These are phyloP conservation scores for Cladosporium sp. DNA, from an alignment of 2,329 filamentous ascomycete species.

Conservation along the genomic window DNA sequence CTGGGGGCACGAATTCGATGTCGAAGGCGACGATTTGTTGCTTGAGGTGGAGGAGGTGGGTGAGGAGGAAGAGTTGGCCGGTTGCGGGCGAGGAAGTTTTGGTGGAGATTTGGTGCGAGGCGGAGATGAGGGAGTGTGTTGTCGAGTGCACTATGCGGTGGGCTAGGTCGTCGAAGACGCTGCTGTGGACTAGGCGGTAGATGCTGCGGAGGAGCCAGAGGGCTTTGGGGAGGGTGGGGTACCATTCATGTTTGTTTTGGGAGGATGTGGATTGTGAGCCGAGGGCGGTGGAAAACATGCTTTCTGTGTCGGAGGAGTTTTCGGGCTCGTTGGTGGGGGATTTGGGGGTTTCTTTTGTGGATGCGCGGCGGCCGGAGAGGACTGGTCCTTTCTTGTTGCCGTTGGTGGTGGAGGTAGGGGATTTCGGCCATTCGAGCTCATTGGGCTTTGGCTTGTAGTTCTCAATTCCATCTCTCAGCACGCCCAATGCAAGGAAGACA, in stretches of 20 bases:
- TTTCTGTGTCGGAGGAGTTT: constrained; percentile 52
- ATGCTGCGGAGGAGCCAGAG: constrained; percentile 66
- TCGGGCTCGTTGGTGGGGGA: constrained; percentile 47
- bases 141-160: constrained; percentile 87
- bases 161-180: constrained; percentile 66
- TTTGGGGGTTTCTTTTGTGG: constrained; percentile 33
- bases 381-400: constrained; percentile 35
- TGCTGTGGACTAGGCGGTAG: constrained; percentile 64
- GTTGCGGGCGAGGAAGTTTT: constrained; percentile 60
- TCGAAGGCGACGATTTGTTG: constrained; percentile 95
- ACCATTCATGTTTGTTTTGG: constrained; percentile 43
- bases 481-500: constrained; percentile 59
- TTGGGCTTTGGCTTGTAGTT: constrained; percentile 60
- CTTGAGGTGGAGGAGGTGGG: constrained; percentile 90
- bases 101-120: constrained; percentile 60
- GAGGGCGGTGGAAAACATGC: constrained; percentile 24
- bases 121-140: constrained; percentile 73
- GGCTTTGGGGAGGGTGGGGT: constrained; percentile 62
- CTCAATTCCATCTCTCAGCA: constrained; percentile 63
- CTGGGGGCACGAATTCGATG: constrained; percentile 69
- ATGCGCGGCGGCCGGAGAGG: constrained; percentile 48
- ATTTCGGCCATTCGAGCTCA: constrained; percentile 60
- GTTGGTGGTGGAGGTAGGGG: constrained; percentile 20
- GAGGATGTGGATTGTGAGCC: constrained; percentile 11
- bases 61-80: constrained; percentile 85